Conservation (phyloP, 495 filamentous ascomycete species). For the Chaetomium cochliodes region DNA sequence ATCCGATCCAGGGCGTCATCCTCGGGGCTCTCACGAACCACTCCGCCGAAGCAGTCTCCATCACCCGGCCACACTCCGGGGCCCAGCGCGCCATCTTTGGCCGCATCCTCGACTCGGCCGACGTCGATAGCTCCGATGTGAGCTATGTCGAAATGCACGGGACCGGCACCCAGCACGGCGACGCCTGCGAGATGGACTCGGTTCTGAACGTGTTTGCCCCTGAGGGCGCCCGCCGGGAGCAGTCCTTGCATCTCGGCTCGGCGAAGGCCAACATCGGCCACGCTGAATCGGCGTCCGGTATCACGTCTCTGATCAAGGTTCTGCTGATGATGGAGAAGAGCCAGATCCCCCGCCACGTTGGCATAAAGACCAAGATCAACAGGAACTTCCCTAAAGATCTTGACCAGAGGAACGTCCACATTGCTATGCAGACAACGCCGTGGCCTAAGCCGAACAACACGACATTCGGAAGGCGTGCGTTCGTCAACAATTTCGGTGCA, state of each 20-base stretch:
- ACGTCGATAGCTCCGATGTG: conserved; percentile 63
- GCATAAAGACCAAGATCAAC: conserved; percentile 66
- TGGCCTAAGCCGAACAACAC: conserved; percentile 54
- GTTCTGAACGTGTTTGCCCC: conserved; percentile 76
- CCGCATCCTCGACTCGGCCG: conserved; percentile 60
- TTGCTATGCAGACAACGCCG: conserved; percentile 52
- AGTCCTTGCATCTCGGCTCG: conserved; percentile 71
- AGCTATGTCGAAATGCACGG: conserved; percentile 83
- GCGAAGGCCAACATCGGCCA: conserved; percentile 86
- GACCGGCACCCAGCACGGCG: conserved; percentile 78
- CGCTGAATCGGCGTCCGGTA: conserved; percentile 77
- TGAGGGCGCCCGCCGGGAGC: conserved; percentile 49
- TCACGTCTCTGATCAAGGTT: conserved; percentile 73
- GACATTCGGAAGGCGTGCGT: conserved; percentile 44
- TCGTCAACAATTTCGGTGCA: conserved; percentile 65
- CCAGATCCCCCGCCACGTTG: conserved; percentile 74
- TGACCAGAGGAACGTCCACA: conserved; percentile 66
- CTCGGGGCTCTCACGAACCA: conserved; percentile 65
- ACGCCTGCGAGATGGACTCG: conserved; percentile 69
- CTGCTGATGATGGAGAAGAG: conserved; percentile 79
- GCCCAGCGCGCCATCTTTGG: conserved; percentile 65
- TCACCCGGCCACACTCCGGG: conserved; percentile 67
- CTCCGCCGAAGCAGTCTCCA: conserved; percentile 66
- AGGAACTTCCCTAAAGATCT: conserved; percentile 68
- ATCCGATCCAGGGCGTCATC: conserved; percentile 67